These are phyloP conservation scores for Dryadomyces quercivorus DNA, from an alignment of 2,329 filamentous ascomycete species.

Conservation along the genomic window DNA sequence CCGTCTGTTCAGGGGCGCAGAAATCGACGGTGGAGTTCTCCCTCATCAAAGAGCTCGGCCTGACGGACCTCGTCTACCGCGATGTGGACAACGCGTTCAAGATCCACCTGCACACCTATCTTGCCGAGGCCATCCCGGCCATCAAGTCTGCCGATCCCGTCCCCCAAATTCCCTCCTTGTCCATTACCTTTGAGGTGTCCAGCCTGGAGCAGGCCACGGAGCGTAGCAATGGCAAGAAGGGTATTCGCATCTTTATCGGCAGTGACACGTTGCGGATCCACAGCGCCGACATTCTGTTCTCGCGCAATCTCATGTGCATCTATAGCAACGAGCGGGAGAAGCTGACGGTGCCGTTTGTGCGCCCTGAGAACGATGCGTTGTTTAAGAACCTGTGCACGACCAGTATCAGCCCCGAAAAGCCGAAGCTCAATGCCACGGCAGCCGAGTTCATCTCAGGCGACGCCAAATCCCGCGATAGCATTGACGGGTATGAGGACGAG, in stretches of 20 bases:
- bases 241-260: constrained; percentile 77
- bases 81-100: constrained; percentile 53
- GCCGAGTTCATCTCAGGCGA: constrained; percentile 28
- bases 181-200: constrained; percentile 64
- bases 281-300: constrained; percentile 84
- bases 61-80: constrained; percentile 53
- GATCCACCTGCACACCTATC: constrained; percentile 71
- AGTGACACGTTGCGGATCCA: constrained; percentile 78
- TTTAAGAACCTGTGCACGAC: constrained; percentile 68
- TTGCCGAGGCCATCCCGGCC: constrained; percentile 77
- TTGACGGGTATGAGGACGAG: constrained; percentile 6
- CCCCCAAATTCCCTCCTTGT: constrained; percentile 71
- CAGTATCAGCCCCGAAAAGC: constrained; percentile 39
- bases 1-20: constrained; percentile 84
- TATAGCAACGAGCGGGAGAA: constrained; percentile 81
- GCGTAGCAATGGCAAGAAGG: constrained; percentile 38
- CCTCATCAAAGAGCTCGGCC: constrained; percentile 61
- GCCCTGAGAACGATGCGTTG: constrained; percentile 72
- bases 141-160: constrained; percentile 60
- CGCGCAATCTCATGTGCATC: constrained; percentile 77
- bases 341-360: constrained; percentile 79
- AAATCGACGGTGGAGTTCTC: constrained; percentile 69
- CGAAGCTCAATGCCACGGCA: constrained; percentile 43
- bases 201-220: constrained; percentile 39
- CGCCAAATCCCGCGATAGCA: constrained; percentile 11